These are phyloP conservation scores for Perkinsus marinus DNA, from an alignment of 169 alveolate genomes.

Conservation along the genomic window DNA sequence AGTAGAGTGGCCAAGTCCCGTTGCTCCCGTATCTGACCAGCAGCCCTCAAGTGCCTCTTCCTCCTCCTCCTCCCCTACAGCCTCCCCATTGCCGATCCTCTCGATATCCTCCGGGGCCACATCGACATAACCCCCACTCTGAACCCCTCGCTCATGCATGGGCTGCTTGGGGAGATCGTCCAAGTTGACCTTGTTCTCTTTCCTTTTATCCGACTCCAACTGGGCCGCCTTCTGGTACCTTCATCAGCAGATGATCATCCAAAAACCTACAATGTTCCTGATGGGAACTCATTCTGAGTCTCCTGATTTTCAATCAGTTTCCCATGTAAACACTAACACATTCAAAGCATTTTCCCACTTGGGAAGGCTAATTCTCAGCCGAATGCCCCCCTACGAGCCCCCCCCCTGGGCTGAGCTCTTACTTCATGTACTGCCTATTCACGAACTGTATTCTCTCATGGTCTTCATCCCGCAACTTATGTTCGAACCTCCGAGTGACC, in stretches of 20 bases:
- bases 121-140: background rate
- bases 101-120: background rate
- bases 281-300: no score
- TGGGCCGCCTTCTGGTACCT: background rate
- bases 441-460: background rate
- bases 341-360: no score
- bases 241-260: background rate
- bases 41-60: background rate
- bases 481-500: background rate
- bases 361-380: no score
- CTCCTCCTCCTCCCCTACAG: background rate
- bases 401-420: no score
- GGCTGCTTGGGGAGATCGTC: background rate
- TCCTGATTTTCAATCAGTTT: no score
- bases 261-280: background rate
- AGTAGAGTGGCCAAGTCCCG: background rate
- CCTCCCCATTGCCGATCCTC: background rate
- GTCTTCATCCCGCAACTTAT: background rate
- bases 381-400: no score
- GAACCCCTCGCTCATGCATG: background rate
- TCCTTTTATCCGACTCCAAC: background rate
- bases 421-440: background rate
- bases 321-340: no score
- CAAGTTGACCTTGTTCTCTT: background rate
- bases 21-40: background rate